Base-by-base conservation (phyloP, 139 green algal genomes). In the Parachlorella kessleri region DNA sequence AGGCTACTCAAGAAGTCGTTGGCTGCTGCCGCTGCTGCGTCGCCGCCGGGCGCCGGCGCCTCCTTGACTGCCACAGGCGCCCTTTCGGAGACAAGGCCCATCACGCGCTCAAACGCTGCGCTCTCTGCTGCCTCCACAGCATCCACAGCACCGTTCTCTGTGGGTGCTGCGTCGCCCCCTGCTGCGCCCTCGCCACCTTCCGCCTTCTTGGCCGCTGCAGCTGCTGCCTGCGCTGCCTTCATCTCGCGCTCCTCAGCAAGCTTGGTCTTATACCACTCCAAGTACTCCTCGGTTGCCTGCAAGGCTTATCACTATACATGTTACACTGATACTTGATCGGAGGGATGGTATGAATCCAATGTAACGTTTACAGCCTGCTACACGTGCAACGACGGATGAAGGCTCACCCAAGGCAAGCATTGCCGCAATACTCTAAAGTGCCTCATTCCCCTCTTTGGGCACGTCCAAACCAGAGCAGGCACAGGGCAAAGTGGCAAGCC, bases 1-100 rank as follows among this genome's bases (percentile, higher is more conserved):
- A 88, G 63, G n/a, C 63, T 70, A 32, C 42, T 73, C 4, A 93
- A 76, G 63, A 93, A 91, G 0, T 84, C 73, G 69, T 76, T 77
- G 36, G 88, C 75, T 8, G 84, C 85, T 24, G 80, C 81, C 3
- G 69, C 72, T 24, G 80, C 81, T 2, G 69, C 72, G n/a, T n/a
- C n/a, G n/a, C n/a, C n/a, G n/a, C n/a, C n/a, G n/a, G n/a, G n/a
- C n/a, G n/a, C n/a, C n/a, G n/a, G n/a, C 9, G 80, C n/a, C 36
- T 76, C 66, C 39, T 7, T 10, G 21, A 70, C 38, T 2, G 72
- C 53, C 66, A 64, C 33, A 4, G 75, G 38, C 18, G 77, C 77
- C 38, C 86, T 78, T 42, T 91, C 79, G 65, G 82, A 90, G 26
- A 91, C 81, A 2, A 94, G 82, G 32, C 72, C 84, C 90, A 92